Percentiles rank a stretch among this genome's conserved stretches.
Evolutionary conservation across 208 protist genomes (phyloP).

Genomic region (Trichomonas vaginalis): DNA sequence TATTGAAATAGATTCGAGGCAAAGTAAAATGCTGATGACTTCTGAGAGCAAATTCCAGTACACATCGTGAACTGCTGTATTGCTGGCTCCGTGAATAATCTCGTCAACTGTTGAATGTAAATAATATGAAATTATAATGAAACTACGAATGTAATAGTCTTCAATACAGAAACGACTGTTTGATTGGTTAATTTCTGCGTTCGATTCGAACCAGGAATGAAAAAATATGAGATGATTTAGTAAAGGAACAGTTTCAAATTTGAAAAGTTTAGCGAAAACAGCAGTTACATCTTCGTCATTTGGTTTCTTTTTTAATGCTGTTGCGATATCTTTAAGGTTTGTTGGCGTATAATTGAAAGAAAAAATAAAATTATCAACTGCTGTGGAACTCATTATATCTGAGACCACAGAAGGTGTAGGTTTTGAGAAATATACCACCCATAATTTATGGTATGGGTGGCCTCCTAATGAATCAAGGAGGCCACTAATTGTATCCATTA

Average conservation of each 20-base stretch:
- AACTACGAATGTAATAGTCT: background rate
- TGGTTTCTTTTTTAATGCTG: background rate
- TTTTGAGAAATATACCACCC: background rate
- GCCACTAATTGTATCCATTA: background rate
- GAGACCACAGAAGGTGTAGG: background rate
- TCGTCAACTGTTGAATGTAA: background rate
- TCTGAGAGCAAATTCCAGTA: background rate
- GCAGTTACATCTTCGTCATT: background rate
- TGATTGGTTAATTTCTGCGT: background rate
- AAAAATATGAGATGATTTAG: background rate
- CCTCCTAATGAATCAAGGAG: background rate
- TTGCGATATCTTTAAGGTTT: background rate
- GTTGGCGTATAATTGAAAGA: background rate
- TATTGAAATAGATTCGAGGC: background rate
- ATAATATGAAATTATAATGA: background rate
- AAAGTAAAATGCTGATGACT: background rate
- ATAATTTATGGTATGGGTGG: background rate
- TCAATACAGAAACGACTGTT: background rate
- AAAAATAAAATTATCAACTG: background rate
- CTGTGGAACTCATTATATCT: background rate
- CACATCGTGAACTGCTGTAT: background rate
- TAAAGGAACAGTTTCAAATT: background rate
- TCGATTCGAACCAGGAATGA: background rate
- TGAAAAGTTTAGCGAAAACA: background rate
- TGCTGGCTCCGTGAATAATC: background rate